Evolutionary conservation across 208 protist genomes (phyloP), one percentile per base, ranked within the genome.

Genomic region (Crithidia bombi): DNA sequence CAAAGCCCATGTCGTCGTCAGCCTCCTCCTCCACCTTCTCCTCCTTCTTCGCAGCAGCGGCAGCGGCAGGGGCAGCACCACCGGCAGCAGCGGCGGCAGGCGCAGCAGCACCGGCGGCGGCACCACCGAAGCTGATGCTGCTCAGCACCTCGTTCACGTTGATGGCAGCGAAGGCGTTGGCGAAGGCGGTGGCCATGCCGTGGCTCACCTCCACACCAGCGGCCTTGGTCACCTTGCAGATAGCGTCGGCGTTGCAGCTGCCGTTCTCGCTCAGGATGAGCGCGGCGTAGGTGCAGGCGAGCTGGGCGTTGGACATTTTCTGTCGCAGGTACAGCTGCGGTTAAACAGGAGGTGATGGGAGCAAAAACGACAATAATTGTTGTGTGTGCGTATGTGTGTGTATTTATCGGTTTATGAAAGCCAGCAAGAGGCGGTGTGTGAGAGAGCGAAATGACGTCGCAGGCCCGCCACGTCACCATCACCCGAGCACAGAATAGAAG

Each of bases 241-340:
- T 74, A 57, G 65, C 81, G 49, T 52, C 69, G 33, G 84, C 89
- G 50, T 96, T 93, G 77, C 82, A 79, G 79, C 90, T 89, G 65
- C 91, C 89, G 70, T 86, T 89, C 79, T 98, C 97, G 73, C 86
- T 84, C 41, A 98, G 91, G 79, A 98, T 93, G 56, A 98, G 85
- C 59, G 94, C 87, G 74, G 97, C 90, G 89, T 98, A 98, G 23
- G 88, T 88, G 88, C 96, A 98, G n/a, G 96, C 96, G 56, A 97
- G 91, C 80, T 98, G 94, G 57, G 86, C 73, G 62, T 65, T 91
- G 21, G 65, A 35, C 64, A 65, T 81, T 56, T n/a, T n/a, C n/a
- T n/a, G n/a, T n/a, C n/a, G n/a, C n/a, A n/a, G n/a, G n/a, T n/a
- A n/a, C n/a, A n/a, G n/a, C n/a, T n/a, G n/a, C n/a, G n/a, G n/a